Evolutionary conservation across 495 filamentous ascomycete species (phyloP), one percentile per base, ranked within the genome.

Genomic region (Penicillium antarcticum): DNA sequence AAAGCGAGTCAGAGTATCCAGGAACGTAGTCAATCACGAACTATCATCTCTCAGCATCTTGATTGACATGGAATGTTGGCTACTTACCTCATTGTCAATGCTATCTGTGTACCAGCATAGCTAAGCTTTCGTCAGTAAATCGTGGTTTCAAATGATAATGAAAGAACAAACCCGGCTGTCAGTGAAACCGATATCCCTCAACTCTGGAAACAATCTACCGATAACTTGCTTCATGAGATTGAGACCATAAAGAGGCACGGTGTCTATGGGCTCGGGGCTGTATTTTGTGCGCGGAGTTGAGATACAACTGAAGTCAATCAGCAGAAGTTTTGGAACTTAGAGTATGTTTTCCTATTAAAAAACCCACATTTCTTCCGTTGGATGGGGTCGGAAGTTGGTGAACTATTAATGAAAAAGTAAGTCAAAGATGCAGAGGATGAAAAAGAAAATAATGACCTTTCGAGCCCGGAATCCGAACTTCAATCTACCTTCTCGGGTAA

Each of bases 241-340:
- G 8, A 57, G 44, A 16, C 55, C 55, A 14, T 57, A 57, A 2
- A 53, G 36, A 16, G 55, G 55, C 19, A 57, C 55, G 21, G 55
- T 57, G 40, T 57, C 23, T 17, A 57, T 57, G 8, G 55, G 55
- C 21, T 57, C 39, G 29, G 38, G 21, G 48, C 55, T 57, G 32
- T 57, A 57, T 33, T 57, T 57, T 31, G 55, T 57, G 21, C 55
- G 42, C 13, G 55, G 55, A 1, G 55, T 57, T 37, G 55, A 57
- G 37, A 57, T 57, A 5, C 55, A 50, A 16, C 54, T 57, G 26
- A 6, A 16, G 26, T 5, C 4, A 12, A 14, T 49, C 23, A 49
- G 33, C 35, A 31, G n/a, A 2, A 16, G 42, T n/a, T 35, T 24
- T 23, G 29, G 21, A 6, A 11, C 45, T 17, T 32, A 45, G 42